These are phyloP conservation scores for Capsella bursapastoris DNA, from an alignment of 345 rosid species.

Conservation along the genomic window DNA sequence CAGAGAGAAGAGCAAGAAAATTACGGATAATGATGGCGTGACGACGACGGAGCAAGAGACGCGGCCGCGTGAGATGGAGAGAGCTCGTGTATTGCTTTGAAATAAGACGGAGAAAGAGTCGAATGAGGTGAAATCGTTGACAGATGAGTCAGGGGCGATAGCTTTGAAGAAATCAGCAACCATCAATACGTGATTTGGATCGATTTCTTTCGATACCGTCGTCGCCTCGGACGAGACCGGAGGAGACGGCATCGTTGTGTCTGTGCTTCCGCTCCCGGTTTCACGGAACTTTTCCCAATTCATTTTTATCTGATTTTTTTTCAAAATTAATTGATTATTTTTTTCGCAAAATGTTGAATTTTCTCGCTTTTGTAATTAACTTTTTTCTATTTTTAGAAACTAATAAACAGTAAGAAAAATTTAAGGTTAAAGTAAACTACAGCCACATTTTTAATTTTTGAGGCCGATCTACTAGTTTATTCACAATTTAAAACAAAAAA, in stretches of 20 bases:
- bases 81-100: conserved; percentile 49
- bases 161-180: conserved; percentile 38
- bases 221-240: conserved; percentile 22
- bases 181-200: conserved; percentile 8
- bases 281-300: conserved; percentile 27
- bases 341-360: neutral
- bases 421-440: neutral
- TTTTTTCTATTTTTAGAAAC: conserved; percentile 19
- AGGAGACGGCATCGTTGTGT: conserved; percentile 33
- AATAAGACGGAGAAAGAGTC: conserved; percentile 61
- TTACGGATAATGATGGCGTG: conserved; percentile 57
- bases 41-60: conserved; percentile 64
- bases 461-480: conserved; percentile 5
- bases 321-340: neutral
- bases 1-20: neutral
- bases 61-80: conserved; percentile 57
- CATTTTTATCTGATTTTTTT: conserved; percentile 4
- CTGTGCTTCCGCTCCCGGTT: conserved; percentile 8
- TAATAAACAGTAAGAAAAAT: neutral
- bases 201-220: conserved; percentile 34
- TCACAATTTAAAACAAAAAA: too few relatives aligned
- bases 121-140: conserved; percentile 34
- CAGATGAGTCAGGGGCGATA: conserved; percentile 25
- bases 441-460: neutral
- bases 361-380: neutral